Conservation (phyloP, 768 basidiomycete genomes). For the Calocybe indica region DNA sequence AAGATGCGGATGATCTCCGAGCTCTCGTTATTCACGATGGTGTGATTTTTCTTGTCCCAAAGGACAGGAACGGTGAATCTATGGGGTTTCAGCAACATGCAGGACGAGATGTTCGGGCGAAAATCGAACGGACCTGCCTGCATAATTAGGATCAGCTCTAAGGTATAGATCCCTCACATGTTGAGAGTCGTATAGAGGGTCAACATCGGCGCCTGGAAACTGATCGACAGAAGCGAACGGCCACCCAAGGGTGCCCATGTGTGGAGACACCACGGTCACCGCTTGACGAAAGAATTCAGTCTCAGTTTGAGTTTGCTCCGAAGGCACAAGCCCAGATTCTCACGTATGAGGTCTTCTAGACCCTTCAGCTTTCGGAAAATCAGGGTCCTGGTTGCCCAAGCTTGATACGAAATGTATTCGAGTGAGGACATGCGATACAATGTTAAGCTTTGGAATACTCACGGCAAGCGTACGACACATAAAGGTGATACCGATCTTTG, state of each 20-base stretch:
- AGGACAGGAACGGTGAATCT: slow-evolving; percentile 87
- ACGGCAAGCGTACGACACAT: slow-evolving; percentile 86
- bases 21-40: slow-evolving; percentile 94
- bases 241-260: slow-evolving; percentile 83
- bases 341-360: slow-evolving; percentile 77
- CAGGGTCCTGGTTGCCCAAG: slow-evolving; percentile 91
- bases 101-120: not conserved
- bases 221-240: slow-evolving; percentile 68
- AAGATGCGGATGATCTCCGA: slow-evolving; percentile 94
- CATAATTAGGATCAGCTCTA: slow-evolving; percentile 64
- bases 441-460: slow-evolving; percentile 16
- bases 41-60: slow-evolving; percentile 86
- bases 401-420: slow-evolving; percentile 16
- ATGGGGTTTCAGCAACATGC: not conserved
- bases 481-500: slow-evolving; percentile 85
- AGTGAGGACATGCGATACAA: slow-evolving; percentile 2
- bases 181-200: slow-evolving; percentile 62
- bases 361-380: slow-evolving; percentile 92
- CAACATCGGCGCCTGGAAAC: slow-evolving; percentile 69
- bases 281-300: slow-evolving; percentile 33
- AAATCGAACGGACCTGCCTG: slow-evolving; percentile 47
- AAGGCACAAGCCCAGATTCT: slow-evolving; percentile 14
- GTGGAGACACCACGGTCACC: slow-evolving; percentile 79
- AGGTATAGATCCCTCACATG: slow-evolving; percentile 86
- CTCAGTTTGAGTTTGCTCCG: too few species aligned